A percentile compares a stretch with the other conserved stretches of the same genome.
These are phyloP conservation scores for Pyropia yezoensis DNA, from an alignment of 23 red algal genomes.

Conservation along the genomic window DNA sequence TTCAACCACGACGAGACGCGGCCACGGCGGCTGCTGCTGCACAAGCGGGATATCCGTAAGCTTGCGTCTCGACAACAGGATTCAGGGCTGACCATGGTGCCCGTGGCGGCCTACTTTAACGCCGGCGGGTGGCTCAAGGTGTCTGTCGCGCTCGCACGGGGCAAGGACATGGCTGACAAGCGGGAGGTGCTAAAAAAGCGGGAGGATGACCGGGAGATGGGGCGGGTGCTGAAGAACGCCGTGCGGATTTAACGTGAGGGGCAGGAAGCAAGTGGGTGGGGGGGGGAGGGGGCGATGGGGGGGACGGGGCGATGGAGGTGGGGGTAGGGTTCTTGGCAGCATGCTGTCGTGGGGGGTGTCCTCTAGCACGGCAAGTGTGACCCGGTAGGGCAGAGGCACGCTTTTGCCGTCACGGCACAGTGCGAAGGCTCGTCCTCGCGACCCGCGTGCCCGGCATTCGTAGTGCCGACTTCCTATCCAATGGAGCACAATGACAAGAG, in stretches of 20 bases:
- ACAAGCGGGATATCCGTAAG: constrained; percentile 78
- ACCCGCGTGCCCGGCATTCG: too few species aligned
- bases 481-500: too few species aligned
- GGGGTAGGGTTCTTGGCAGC: too few species aligned
- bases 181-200: constrained; percentile 59
- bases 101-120: constrained; percentile 61
- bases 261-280: too few species aligned
- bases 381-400: too few species aligned
- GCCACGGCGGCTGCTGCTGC: constrained; percentile 57
- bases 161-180: constrained; percentile 71
- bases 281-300: too few species aligned
- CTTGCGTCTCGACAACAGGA: constrained; percentile 41
- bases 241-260: neutral
- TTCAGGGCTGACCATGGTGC: constrained; percentile 70
- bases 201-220: constrained; percentile 61
- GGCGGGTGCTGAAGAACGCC: constrained; percentile 39
- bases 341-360: too few species aligned
- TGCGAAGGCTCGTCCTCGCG: too few species aligned
- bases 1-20: constrained; percentile 87
- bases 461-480: too few species aligned
- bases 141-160: constrained; percentile 63
- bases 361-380: too few species aligned
- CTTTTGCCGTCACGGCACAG: too few species aligned
- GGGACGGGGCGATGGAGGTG: too few species aligned
- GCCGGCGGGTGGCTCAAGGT: constrained; percentile 62